Base-by-base conservation (phyloP, 2,329 filamentous ascomycete species). In the Nemania abortiva region DNA sequence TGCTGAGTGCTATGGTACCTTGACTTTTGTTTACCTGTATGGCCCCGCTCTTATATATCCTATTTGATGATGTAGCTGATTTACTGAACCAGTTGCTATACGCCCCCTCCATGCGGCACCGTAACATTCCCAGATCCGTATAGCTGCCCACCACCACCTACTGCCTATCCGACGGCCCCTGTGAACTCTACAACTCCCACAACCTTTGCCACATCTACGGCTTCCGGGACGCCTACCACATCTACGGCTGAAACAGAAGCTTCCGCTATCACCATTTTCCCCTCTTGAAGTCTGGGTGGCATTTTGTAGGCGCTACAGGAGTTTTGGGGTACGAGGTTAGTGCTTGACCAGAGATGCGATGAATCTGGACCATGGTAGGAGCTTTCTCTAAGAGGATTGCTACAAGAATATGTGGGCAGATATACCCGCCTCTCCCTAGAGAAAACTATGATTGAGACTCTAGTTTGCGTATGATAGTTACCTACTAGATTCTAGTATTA, bases 81-180 rank as follows among this genome's bases (percentile, higher is more conserved):
- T 18, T 7, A 31, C n/a, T 67, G 13, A 45, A 13, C 7, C 56
- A 73, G 71, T 34, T 73, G 71, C 55, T 73, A 68, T 59, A 73
- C 71, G 1, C 70, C 71, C n/a, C 70, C 71, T 49, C 71, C 70
- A 5, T 73, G 71, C 27, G 71, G 70, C 3, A 72, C 71, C 3
- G 47, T 24, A 4, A 73, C 71, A 4, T 57, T 57, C 20, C 70
- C 70, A 3, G 60, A 63, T 49, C 56, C 70, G 1, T 70, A 69
- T 29, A 55, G 27, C 9, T 73, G 71, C 27, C 70, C 70, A 24
- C 61, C 65, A n/a, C 54, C 45, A 7, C n/a, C n/a, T n/a, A 60
- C 31, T 7, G 2, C 52, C 20, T 54, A 42, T 45, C 13, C 37
- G 0, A 45, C 34, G 22, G 22, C 29, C 42, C 15, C 31, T 20